Evolutionary conservation across 2,329 filamentous ascomycete species (phyloP), one percentile per base, ranked within the genome.

Genomic region (Hypocreales sp.): DNA sequence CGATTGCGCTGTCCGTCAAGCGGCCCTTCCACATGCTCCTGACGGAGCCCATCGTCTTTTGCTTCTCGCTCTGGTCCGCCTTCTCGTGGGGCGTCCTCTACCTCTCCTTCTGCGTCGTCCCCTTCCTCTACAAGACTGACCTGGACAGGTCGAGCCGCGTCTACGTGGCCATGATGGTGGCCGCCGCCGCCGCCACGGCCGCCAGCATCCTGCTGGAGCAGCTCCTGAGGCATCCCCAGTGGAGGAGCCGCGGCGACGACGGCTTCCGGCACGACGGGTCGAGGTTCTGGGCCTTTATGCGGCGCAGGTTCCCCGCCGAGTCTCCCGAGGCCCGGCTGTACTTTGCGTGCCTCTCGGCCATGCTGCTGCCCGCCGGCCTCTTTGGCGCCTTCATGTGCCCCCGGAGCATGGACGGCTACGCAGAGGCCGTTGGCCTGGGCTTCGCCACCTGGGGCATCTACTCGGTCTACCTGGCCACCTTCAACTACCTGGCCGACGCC

Each of bases 61-160:
- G 71, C 57, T 94, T 94, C 56, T 83, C 78, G 1, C 60, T 92
- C 1, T 94, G 86, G 86, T 77, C 84, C 1, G 67, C 81, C 1
- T 94, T 94, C 48, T 76, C 76, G 13, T 94, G 86, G 86, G 83
- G 79, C 0, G 68, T 92, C 0, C 66, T 94, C 0, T 94, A 93
- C 48, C 59, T 93, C 12, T 82, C 79, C 9, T 87, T 93, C 39
- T 71, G 72, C 10, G 78, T 81, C 1, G 70, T 93, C 5, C 81
- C 84, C 0, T 64, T 90, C 4, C 73, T 92, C 15, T 92, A 90
- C 50, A 44, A 58, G 14, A 64, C 58, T 5, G 54, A 58, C 37
- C 87, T 92, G 56, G 65, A 61, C 33, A 54, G 74, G 20, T 64
- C 67, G 1, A 80, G 79, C 27, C 69, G 72, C 7, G 66, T 87